Evolutionary conservation across 2,329 filamentous ascomycete species (phyloP).

Genomic region (Colletotrichum sp.): DNA sequence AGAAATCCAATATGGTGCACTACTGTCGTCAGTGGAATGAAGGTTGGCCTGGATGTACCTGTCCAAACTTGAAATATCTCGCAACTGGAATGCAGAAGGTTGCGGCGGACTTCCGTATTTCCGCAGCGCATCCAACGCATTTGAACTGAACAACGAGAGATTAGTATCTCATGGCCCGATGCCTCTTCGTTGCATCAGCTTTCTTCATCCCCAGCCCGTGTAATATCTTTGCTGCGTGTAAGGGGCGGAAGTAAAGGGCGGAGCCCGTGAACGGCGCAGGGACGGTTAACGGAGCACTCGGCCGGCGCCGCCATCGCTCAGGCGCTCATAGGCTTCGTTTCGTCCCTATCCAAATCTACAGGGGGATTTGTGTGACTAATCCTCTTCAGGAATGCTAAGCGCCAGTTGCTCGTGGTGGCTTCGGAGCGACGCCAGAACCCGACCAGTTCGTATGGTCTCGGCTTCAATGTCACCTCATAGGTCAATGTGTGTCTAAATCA

Average conservation of each 20-base stretch:
- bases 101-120: neutral
- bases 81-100: neutral
- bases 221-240: neutral
- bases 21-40: neutral
- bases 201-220: neutral
- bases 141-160: neutral
- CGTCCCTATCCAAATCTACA: neutral
- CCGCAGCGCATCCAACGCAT: neutral
- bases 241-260: neutral
- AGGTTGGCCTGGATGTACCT: neutral
- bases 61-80: neutral
- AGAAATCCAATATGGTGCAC: neutral
- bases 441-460: neutral
- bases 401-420: neutral
- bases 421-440: neutral
- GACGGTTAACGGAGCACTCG: neutral
- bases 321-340: neutral
- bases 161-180: neutral
- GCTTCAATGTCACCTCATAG: neutral
- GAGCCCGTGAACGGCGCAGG: neutral
- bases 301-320: neutral
- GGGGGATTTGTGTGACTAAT: neutral
- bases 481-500: neutral
- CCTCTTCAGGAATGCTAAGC: neutral
- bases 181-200: neutral